Conservation (phyloP, 2,329 filamentous ascomycete species). For the Metarhizium anisopliae region DNA sequence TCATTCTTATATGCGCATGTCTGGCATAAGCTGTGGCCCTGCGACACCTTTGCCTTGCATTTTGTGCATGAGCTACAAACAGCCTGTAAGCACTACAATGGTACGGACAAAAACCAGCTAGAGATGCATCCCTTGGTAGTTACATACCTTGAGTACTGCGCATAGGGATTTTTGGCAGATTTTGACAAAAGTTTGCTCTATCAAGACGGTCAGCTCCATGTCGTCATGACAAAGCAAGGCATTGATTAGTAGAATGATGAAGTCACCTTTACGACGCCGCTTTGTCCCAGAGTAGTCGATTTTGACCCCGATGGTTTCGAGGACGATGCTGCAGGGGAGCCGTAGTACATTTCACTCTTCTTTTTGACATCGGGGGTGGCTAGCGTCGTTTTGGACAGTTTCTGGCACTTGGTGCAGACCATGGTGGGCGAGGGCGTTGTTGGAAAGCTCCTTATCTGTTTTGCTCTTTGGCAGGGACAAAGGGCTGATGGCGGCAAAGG, state of each 20-base stretch:
- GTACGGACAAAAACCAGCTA: too few relatives aligned
- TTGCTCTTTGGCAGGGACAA: neutral
- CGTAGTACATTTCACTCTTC: conserved; percentile 58
- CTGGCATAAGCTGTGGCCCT: conserved; percentile 52
- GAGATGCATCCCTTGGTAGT: neutral
- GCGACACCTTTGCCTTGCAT: conserved; percentile 56
- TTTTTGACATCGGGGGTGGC: conserved; percentile 58
- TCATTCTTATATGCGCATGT: conserved; percentile 55
- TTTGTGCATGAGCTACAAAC: conserved; percentile 42
- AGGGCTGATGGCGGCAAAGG: neutral
- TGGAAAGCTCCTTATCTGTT: neutral
- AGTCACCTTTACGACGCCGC: conserved; percentile 48
- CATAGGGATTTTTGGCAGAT: conserved; percentile 57
- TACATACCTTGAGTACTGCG: conserved; percentile 40
- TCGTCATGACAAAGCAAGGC: neutral
- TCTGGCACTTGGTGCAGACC: conserved; percentile 58
- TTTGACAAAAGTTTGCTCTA: conserved; percentile 58
- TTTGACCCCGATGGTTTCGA: conserved; percentile 29
- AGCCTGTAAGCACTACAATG: neutral
- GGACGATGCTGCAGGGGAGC: conserved; percentile 37
- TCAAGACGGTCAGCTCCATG: neutral
- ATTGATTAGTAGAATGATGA: neutral
- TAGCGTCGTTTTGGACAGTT: conserved; percentile 48
- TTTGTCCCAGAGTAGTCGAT: conserved; percentile 46
- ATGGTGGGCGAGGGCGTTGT: conserved; percentile 23